phyloP scores from a whole-genome alignment of 1,139 yeast species.

The Kluyveromyces sp. region DNA sequence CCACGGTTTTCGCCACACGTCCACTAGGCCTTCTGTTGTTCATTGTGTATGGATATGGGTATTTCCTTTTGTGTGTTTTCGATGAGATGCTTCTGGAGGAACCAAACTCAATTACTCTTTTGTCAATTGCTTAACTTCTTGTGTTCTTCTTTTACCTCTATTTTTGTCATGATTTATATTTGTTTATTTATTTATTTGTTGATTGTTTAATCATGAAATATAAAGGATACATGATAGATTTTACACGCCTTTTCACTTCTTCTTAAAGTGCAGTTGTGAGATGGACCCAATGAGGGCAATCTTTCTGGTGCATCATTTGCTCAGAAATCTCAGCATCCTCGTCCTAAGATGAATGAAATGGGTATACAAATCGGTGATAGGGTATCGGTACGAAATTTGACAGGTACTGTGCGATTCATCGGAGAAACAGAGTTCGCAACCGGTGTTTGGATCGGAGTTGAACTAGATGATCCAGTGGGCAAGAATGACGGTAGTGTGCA shows the following conservation, averaged over 20 bases:
- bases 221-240: too few species aligned
- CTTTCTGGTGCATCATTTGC: too few species aligned
- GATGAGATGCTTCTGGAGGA: background rate
- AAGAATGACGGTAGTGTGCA: slow-evolving; percentile 73
- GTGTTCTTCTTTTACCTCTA: too few species aligned
- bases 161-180: too few species aligned
- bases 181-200: too few species aligned
- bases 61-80: background rate
- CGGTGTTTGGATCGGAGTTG: slow-evolving; percentile 76
- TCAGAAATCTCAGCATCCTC: background rate
- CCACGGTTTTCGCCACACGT: slow-evolving; percentile 7
- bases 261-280: too few species aligned
- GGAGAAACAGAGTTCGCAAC: slow-evolving; percentile 54
- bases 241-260: too few species aligned
- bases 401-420: slow-evolving; percentile 41
- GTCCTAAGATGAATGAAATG: background rate
- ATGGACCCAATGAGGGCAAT: too few species aligned
- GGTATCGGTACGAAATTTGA: slow-evolving; percentile 37
- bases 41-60: slow-evolving; percentile 3
- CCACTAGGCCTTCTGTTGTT: slow-evolving; percentile 11
- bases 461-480: slow-evolving; percentile 55
- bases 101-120: too few species aligned
- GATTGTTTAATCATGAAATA: too few species aligned
- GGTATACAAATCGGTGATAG: slow-evolving; percentile 32
- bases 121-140: too few species aligned